Evolutionary conservation across 2,329 filamentous ascomycete genomes (phyloP), one percentile per base, ranked within the genome.

Genomic region (Ramularia collo-cygni): DNA sequence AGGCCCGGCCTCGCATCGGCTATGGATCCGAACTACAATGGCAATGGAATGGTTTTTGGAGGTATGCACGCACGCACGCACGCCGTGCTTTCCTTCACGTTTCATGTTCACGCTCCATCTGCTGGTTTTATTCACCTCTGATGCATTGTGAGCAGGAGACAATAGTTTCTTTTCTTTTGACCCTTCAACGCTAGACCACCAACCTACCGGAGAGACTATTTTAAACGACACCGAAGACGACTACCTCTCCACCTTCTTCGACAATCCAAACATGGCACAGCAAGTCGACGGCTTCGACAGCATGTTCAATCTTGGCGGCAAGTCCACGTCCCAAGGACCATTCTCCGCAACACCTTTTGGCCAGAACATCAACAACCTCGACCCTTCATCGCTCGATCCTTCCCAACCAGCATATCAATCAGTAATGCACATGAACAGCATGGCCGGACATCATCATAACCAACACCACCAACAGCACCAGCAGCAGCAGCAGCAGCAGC

Each of bases 221-320:
- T 26, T 39, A 21, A 39, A 39, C 16, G 18, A 39, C 28, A 33
- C 19, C 28, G 37, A 39, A 14, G 30, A 39, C 37, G 16, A 39
- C 29, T 39, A 33, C 29, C 37, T 39, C 8, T 26, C 28, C n/a
- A 39, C 16, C 28, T 39, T 39, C 19, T 39, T 39, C 37, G 37
- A 39, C 37, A 33, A 39, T 21, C 37, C 37, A 2, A 39, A 34
- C 37, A 33, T 33, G 31, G 31, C 31, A 10, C 31, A 33, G 16
- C 28, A 39, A 17, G 9, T 33, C n/a, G 30, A 27, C n/a, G 28
- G 17, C 12, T 39, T 33, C 29, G 37, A 39, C 8, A 24, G 13
- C 37, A 33, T 33, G 31, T 33, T 33, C n/a, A 19, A 19, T 19
- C 17, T 33, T 16, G 31, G 19, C 31, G 31, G 19, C 14, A 33